Evolutionary conservation across 2,329 filamentous ascomycete species (phyloP), one percentile per base, ranked within the genome.

Genomic region (Pestalotiopsis sp.): DNA sequence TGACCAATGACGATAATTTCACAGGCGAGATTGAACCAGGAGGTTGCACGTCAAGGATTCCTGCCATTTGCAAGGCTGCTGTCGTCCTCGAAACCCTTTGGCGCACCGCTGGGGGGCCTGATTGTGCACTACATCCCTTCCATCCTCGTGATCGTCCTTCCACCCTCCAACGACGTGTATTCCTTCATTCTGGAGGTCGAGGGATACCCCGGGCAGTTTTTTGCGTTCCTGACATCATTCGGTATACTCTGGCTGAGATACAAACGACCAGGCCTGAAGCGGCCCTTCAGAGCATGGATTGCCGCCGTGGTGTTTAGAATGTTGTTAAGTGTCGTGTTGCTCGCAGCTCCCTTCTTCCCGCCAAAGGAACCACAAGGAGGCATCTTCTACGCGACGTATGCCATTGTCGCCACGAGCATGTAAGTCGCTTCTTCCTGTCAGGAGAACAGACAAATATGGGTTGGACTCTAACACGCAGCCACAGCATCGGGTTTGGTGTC

Each of bases 181-280:
- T 90, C 88, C 11, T 92, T 94, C 73, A 93, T 93, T 36, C 80
- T 93, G 0, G 90, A 93, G 61, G 88, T 93, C 0, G 91, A 93
- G 73, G 90, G 89, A 0, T 93, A 93, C 72, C 87, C 90, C 0
- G 88, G 83, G 0, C 88, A 92, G 68, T 81, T 93, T 14, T 85
- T 90, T 67, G 84, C 84, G 0, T 76, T 92, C 1, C 87, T 88
- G 0, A 80, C 89, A 0, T 86, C 86, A 0, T 72, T 84, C 7
- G 91, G 91, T 0, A 80, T 93, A 0, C 72, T 93, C 0, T 85
- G 88, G 78, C 81, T 94, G 5, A 86, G 92, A 0, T 83, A 82
- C 67, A 86, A 84, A 70, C 82, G 88, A 12, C 90, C 90, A 1
- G 85, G 91, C 65, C 80, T 91, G 0, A 83, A 85, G 31, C 81